Base-by-base conservation (phyloP, 495 filamentous ascomycete species). In the Penicillium robsamsonii region DNA sequence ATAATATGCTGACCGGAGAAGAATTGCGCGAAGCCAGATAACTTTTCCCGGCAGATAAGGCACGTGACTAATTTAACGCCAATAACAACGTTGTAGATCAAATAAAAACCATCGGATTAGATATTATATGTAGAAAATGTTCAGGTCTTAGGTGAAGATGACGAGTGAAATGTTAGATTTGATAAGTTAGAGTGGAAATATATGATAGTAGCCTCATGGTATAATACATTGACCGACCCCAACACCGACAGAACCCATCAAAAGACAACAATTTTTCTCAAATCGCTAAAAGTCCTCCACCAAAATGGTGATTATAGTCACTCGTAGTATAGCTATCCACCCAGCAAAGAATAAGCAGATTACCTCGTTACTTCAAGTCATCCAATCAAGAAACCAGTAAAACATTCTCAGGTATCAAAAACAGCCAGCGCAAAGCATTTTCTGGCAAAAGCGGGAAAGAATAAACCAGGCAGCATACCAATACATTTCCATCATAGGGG, bases 181-280 rank as follows among this genome's bases (percentile, higher is more conserved):
- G 35, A 50, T 40, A 40, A 18, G 13, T 50, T 33, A 46, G 42
- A 54, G 51, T 53, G 51, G 51, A 46, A 46, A 46, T 54, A 52
- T 20, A 20, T 54, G 22, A 24, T 9, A 29, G n/a, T 46, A 46
- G 7, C 20, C 22, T 25, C 20, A 37, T 45, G 8, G 5, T 53
- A 53, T 46, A 30, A 46, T 53, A 42, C 6, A 20, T 17, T 46
- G 5, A 25, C 18, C 13, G 37, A 25, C 8, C 41, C 41, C 10
- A 29, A 22, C 52, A 15, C 40, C 50, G 17, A 27, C 31, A 37
- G 10, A 45, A 46, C 37, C 51, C 29, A 17, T 12, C 22, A 25
- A 25, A 45, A 38, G 13, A 18, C 13, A 17, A 38, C 20, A 20
- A 8, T 5, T 37, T 53, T 37, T 37, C 17, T 15, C 29, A 44